phyloP scores from a whole-genome alignment of 306 rosid genomes.

The Glycine latifolia region DNA sequence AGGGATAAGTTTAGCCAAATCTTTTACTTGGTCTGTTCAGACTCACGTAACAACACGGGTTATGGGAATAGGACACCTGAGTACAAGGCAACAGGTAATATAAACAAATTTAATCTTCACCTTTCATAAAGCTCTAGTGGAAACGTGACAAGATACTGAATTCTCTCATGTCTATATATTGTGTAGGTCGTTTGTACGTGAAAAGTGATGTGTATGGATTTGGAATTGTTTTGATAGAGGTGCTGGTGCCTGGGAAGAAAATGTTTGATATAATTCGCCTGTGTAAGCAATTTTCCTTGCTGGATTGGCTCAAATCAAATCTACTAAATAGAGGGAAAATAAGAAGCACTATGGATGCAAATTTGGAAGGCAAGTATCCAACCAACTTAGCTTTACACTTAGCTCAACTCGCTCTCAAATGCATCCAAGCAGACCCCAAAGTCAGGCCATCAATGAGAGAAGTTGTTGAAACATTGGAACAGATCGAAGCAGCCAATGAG shows the following conservation, averaged over 20 bases:
- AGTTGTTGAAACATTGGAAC: constrained; percentile 72
- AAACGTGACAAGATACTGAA: constrained; percentile 2
- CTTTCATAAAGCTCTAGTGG: neutral
- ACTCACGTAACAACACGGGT: constrained; percentile 77
- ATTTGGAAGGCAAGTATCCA: constrained; percentile 83
- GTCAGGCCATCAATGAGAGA: constrained; percentile 82
- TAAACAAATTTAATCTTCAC: neutral
- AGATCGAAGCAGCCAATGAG: constrained; percentile 65
- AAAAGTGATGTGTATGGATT: constrained; percentile 90
- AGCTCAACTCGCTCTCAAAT: constrained; percentile 74
- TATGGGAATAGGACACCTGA: constrained; percentile 80
- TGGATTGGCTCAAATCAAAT: neutral
- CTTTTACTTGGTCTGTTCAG: constrained; percentile 67
- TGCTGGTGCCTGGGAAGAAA: constrained; percentile 60
- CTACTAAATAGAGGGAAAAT: constrained; percentile 65
- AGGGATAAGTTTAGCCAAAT: constrained; percentile 64
- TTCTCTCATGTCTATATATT: constrained; percentile 11
- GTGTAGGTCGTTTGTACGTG: constrained; percentile 74
- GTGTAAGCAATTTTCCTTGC: neutral
- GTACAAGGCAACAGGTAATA: constrained; percentile 73
- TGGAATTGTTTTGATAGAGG: constrained; percentile 85
- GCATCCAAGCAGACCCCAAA: constrained; percentile 67
- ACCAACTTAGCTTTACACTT: constrained; percentile 65
- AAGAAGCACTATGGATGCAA: constrained; percentile 72
- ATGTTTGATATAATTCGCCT: neutral